Conservation (phyloP, 75 land plant genomes). For the Ceratopteris richardii region DNA sequence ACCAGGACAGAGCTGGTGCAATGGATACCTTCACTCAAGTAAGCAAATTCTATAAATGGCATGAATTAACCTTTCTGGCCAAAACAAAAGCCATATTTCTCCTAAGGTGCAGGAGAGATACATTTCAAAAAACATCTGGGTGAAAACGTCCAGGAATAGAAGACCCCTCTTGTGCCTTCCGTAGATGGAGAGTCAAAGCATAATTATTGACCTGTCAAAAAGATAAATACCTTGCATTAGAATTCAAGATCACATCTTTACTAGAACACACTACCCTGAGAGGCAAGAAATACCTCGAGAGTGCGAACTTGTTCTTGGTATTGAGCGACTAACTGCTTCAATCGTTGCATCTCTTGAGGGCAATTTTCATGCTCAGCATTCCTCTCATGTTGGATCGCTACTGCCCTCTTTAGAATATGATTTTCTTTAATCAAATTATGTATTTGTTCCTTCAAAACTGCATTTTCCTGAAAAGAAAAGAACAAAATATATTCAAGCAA, state of each 20-base stretch:
- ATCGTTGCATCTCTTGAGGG: slow-evolving; percentile 60
- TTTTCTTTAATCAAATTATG: slow-evolving; percentile 69
- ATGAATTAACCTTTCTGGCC: no score
- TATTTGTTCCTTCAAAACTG: slow-evolving; percentile 59
- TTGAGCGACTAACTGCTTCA: slow-evolving; percentile 72
- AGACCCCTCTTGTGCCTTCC: slow-evolving; percentile 64
- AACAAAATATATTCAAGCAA: neutral
- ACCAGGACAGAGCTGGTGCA: no score
- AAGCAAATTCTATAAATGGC: no score
- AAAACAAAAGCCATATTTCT: no score
- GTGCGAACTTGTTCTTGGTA: slow-evolving; percentile 81
- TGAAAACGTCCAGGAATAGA: slow-evolving; percentile 78
- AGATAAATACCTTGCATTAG: no score
- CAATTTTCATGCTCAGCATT: slow-evolving; percentile 69
- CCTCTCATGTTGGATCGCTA: slow-evolving; percentile 87
- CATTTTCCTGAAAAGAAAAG: slow-evolving; percentile 44
- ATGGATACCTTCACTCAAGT: no score
- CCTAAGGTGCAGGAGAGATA: neutral
- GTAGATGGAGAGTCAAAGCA: slow-evolving; percentile 65
- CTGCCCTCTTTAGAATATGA: slow-evolving; percentile 77
- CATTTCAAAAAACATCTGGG: slow-evolving; percentile 61
- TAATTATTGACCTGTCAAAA: slow-evolving; percentile 63
- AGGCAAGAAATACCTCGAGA: slow-evolving; percentile 46
- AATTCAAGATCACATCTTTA: no score
- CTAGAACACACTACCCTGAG: no score